phyloP scores from a whole-genome alignment of 2,329 filamentous ascomycete species.

The Ascochyta lentis region DNA sequence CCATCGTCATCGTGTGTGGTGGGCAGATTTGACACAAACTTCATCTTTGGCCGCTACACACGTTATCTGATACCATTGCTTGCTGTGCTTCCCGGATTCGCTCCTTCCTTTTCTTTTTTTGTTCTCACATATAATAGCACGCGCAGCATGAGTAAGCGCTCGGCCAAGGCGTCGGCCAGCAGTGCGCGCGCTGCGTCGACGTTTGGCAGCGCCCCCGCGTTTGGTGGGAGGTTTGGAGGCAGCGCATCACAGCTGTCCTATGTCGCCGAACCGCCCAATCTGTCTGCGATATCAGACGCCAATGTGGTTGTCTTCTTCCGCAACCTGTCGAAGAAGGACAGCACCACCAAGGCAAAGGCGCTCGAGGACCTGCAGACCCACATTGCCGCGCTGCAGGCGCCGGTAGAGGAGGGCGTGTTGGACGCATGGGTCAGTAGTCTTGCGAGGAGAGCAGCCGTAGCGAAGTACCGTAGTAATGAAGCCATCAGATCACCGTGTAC shows the following conservation, averaged over 20 bases:
- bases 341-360: slow-evolving; percentile 87
- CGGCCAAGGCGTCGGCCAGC: slow-evolving; percentile 68
- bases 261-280: slow-evolving; percentile 82
- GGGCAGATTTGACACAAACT: slow-evolving; percentile 11
- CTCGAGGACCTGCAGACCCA: slow-evolving; percentile 81
- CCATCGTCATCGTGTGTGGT: slow-evolving; percentile 14
- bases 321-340: slow-evolving; percentile 90
- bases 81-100: slow-evolving; percentile 3
- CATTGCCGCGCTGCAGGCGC: slow-evolving; percentile 65
- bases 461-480: slow-evolving; percentile 4
- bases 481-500: slow-evolving; percentile 76
- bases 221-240: slow-evolving; percentile 55
- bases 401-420: slow-evolving; percentile 80
- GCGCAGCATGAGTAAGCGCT: slow-evolving; percentile 63
- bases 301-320: slow-evolving; percentile 91
- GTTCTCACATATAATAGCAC: slow-evolving; percentile 3
- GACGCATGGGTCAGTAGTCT: slow-evolving; percentile 78
- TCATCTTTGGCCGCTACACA: slow-evolving; percentile 1
- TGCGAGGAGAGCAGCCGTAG: background rate
- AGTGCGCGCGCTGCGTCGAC: slow-evolving; percentile 64
- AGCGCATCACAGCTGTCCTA: slow-evolving; percentile 77
- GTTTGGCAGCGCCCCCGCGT: slow-evolving; percentile 44
- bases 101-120: slow-evolving; percentile 12
- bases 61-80: background rate
- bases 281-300: slow-evolving; percentile 77